These are phyloP conservation scores for Candida insectorum DNA, from an alignment of 805 yeast species.

Conservation along the genomic window DNA sequence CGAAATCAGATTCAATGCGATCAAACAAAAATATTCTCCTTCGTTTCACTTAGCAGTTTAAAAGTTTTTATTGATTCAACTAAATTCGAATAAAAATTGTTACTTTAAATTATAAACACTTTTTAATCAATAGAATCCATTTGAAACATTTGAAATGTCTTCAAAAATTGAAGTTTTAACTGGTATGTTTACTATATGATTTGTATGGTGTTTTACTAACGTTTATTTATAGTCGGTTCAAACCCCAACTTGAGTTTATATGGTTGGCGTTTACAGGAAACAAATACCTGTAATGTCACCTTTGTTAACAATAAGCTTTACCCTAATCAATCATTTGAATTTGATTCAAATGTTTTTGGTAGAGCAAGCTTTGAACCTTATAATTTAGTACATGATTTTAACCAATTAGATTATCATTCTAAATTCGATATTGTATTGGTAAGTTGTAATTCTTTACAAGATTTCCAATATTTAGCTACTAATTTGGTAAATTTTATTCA, in stretches of 20 bases:
- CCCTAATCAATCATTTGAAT: constrained; percentile 13
- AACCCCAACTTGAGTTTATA: constrained; percentile 60
- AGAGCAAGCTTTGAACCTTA: constrained; percentile 10
- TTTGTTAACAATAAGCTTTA: constrained; percentile 31
- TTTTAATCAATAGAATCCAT: too few species aligned
- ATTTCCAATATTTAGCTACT: constrained; percentile 29
- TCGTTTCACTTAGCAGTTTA: too few species aligned
- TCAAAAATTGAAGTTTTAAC: too few species aligned
- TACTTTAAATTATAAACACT: too few species aligned
- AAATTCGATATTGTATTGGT: constrained; percentile 35
- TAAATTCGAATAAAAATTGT: too few species aligned
- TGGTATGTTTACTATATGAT: too few species aligned
- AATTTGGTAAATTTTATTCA: constrained; percentile 23
- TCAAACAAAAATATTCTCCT: too few species aligned
- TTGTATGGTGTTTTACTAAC: too few species aligned
- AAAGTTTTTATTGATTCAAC: too few species aligned
- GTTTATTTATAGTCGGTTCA: constrained; percentile 43
- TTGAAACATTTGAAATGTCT: too few species aligned
- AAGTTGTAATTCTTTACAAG: constrained; percentile 34
- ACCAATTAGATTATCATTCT: constrained; percentile 2
- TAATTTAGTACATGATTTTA: constrained; percentile 10
- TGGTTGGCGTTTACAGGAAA: constrained; percentile 52
- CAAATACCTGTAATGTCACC: constrained; percentile 35
- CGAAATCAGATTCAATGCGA: too few species aligned
- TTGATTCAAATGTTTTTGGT: constrained; percentile 16